Evolutionary conservation across 306 rosid species (phyloP).

Genomic region (Acacia crassicarpa): DNA sequence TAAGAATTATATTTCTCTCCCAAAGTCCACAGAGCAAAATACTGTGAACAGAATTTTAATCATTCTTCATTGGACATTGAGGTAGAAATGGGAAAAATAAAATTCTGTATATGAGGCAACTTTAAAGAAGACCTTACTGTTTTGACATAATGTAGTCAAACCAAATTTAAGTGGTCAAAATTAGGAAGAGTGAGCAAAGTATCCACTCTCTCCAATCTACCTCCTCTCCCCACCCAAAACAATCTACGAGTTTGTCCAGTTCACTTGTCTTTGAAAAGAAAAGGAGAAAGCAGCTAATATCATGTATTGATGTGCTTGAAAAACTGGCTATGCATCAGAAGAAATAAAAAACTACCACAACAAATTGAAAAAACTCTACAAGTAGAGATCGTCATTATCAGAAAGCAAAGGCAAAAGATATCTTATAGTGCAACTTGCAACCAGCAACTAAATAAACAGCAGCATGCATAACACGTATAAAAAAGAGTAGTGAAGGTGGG

Average conservation of each 20-base stretch:
- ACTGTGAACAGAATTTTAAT: neutral
- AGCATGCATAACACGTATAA: constrained; percentile 6
- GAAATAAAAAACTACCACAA: neutral
- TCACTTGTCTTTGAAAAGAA: neutral
- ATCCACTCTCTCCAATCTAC: neutral
- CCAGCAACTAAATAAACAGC: constrained; percentile 8
- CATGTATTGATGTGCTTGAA: neutral
- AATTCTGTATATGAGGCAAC: neutral
- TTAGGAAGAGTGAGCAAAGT: neutral
- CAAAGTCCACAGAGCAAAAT: no score
- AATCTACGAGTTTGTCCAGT: neutral
- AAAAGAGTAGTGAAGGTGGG: constrained; percentile 3
- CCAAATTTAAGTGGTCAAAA: neutral
- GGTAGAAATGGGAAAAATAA: neutral
- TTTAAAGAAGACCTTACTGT: neutral
- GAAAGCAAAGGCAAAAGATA: constrained; percentile 8
- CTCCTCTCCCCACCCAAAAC: neutral
- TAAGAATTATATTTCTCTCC: no score
- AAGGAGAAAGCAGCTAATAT: neutral
- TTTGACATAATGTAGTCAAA: neutral
- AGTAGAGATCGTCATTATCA: constrained; percentile 12
- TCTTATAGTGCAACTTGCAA: constrained; percentile 17
- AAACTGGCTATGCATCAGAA: neutral
- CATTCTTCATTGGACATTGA: constrained; percentile 6
- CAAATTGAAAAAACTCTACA: constrained; percentile 6